Base-by-base conservation (phyloP, 2,329 filamentous ascomycete genomes). In the Cordyceps cicadae region DNA sequence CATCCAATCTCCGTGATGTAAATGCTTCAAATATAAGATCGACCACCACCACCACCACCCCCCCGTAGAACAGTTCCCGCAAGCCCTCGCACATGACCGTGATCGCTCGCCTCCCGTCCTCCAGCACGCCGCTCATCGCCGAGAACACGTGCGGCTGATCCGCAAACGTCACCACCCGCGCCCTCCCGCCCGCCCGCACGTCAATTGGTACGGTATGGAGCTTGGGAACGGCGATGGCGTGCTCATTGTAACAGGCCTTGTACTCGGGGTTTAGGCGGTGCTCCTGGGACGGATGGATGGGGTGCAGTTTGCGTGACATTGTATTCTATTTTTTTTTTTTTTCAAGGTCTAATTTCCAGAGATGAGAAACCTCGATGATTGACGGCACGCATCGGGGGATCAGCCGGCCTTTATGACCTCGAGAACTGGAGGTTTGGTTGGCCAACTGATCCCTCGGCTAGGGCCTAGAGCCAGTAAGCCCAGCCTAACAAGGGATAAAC, bases 111-210 rank as follows among this genome's bases (percentile, higher is more conserved):
- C 70, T 76, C 0, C 80, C 82, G 59, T 79, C 80, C 60, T 80
- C 75, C 53, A 85, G 67, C 2, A 74, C 81, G 1, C 73, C 79
- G 66, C 84, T 81, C 81, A 84, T 83, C 2, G 79, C 81, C 57
- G 84, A 72, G 67, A 85, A 85, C 0, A 81, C 80, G 72, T 85
- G 82, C 5, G 81, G 81, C 76, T 82, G 80, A 0, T 81, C 79
- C 65, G 77, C 73, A 76, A 82, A 79, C 21, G 81, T 69, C 62
- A 79, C 74, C 39, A 82, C 66, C 51, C 81, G 74, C 3, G 76
- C 77, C n/a, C 66, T 53, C 1, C 81, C 78, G 0, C 81, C 81
- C 1, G 76, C 76, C 2, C 71, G 69, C 14, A 46, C 46, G 14
- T 9, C 26, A 41, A 61, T 51, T 12, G 59, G 52, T 3, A 61